These are phyloP conservation scores for Botrytis byssoidea DNA, from an alignment of 2,329 filamentous ascomycete genomes.

Conservation along the genomic window DNA sequence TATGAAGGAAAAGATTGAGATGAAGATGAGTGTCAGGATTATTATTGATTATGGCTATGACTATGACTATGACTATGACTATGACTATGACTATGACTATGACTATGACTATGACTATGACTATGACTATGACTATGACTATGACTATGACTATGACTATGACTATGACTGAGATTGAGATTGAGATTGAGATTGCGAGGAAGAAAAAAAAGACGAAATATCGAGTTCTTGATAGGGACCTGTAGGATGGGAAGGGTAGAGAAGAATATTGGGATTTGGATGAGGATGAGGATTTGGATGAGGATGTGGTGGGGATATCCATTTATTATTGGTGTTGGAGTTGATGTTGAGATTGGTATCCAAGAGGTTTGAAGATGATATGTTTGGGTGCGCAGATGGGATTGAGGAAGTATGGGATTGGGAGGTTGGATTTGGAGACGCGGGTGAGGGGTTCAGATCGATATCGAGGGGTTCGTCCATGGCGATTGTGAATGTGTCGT, in stretches of 20 bases:
- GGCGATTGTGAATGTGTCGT: neutral
- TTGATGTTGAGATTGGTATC: too few relatives aligned
- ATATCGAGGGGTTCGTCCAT: neutral
- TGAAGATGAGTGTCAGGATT: too few relatives aligned
- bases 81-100: too few relatives aligned
- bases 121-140: too few relatives aligned
- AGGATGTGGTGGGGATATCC: neutral
- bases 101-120: too few relatives aligned
- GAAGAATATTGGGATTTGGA: neutral
- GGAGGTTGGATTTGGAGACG: neutral
- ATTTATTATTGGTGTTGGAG: neutral
- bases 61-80: too few relatives aligned
- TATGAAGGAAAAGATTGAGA: too few relatives aligned
- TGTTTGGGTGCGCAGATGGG: too few relatives aligned
- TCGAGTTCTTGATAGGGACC: conserved; percentile 10
- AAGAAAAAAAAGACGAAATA: neutral
- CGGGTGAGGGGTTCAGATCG: neutral
- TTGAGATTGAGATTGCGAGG: neutral
- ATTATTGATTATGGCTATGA: too few relatives aligned
- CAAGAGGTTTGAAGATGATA: too few relatives aligned
- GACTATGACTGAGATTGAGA: too few relatives aligned
- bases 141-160: too few relatives aligned
- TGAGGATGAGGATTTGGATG: neutral
- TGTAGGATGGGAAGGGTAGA: neutral
- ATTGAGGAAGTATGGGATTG: neutral